Conservation (phyloP, 139 green algal genomes). For the Chlorella sp. region DNA sequence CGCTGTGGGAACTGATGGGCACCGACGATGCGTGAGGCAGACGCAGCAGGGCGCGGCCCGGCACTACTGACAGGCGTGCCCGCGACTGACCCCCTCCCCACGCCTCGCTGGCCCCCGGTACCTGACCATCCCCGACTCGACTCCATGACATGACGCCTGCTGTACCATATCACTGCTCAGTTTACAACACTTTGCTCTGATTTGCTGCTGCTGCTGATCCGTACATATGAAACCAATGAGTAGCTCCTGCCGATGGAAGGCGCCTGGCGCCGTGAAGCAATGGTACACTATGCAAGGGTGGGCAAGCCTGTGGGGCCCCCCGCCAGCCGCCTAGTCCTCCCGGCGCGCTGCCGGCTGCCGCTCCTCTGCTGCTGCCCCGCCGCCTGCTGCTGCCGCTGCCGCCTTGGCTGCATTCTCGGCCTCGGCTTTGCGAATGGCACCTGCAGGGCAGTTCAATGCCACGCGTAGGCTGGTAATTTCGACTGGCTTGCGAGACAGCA, state of each 20-base stretch:
- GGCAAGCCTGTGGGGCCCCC: too few relatives aligned
- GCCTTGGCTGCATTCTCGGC: background rate
- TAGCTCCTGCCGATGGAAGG: too few relatives aligned
- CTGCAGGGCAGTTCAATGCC: too few relatives aligned
- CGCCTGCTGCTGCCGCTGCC: slow-evolving; percentile 1
- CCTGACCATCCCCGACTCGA: too few relatives aligned
- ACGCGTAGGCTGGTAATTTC: too few relatives aligned
- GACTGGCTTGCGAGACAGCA: too few relatives aligned
- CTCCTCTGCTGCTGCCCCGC: background rate
- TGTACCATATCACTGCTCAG: background rate
- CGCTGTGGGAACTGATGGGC: slow-evolving; percentile 46
- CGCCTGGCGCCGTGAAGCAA: background rate
- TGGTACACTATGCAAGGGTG: background rate
- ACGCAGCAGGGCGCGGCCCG: background rate
- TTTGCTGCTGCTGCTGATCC: too few relatives aligned
- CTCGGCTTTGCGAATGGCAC: slow-evolving; percentile 55
- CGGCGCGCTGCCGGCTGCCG: background rate
- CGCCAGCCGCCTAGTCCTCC: background rate
- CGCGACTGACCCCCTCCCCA: too few relatives aligned
- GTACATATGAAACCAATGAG: too few relatives aligned
- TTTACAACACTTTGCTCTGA: background rate
- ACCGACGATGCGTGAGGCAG: background rate
- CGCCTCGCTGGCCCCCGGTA: too few relatives aligned
- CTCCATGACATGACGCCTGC: background rate
- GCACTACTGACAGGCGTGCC: background rate